Evolutionary conservation across 2,329 filamentous ascomycete species (phyloP).

Genomic region (Xylariaceae sp.): DNA sequence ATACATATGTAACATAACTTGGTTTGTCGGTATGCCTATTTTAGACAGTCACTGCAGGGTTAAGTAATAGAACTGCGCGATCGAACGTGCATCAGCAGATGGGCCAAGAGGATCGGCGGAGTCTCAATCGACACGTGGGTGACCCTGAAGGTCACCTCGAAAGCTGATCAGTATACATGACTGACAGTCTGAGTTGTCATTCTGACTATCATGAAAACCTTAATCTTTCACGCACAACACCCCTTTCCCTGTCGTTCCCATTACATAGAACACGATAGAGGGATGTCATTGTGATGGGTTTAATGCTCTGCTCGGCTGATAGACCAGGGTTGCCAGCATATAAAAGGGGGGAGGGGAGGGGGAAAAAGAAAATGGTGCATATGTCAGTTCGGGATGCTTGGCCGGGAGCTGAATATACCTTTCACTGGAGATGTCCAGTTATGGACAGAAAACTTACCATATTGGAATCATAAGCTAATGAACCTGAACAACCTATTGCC

Average conservation of each 20-base stretch:
- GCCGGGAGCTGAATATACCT: background rate
- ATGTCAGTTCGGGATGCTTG: constrained; percentile 14
- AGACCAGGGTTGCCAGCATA: background rate
- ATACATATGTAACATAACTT: background rate
- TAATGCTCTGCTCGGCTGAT: background rate
- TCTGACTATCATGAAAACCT: background rate
- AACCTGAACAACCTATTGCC: too few relatives aligned
- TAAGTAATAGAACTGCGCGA: background rate
- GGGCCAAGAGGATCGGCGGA: background rate
- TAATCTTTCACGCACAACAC: background rate
- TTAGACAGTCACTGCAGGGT: background rate
- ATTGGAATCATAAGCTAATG: background rate
- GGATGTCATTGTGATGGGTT: constrained; percentile 13
- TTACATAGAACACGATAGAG: background rate
- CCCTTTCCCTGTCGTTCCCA: background rate
- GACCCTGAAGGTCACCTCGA: background rate
- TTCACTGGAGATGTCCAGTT: background rate
- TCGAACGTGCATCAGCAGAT: background rate
- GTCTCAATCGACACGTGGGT: background rate
- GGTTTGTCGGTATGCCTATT: background rate
- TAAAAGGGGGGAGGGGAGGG: background rate
- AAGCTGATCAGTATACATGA: background rate
- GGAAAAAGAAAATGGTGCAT: constrained; percentile 9
- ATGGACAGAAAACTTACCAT: background rate
- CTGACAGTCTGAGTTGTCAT: background rate